Evolutionary conservation across 768 basidiomycete species (phyloP).

Genomic region (Galerina marginata): DNA sequence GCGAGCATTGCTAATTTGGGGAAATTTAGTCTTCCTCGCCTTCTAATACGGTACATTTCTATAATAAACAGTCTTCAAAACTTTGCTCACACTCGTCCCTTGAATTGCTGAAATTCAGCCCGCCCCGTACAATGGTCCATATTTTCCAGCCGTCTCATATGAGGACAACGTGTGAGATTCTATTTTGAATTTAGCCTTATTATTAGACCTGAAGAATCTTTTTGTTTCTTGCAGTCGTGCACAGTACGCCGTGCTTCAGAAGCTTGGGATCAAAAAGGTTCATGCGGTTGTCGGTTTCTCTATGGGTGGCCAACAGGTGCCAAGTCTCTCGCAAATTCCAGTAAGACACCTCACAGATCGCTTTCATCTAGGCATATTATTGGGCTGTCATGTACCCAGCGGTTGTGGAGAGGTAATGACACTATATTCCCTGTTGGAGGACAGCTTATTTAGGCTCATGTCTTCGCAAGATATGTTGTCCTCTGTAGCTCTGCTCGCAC

Average conservation of each 20-base stretch:
- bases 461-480: conserved; percentile 41
- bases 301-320: conserved; percentile 61
- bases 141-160: conserved; percentile 64
- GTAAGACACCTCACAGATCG: neutral
- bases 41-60: conserved; percentile 53
- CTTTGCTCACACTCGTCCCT: neutral
- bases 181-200: neutral
- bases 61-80: neutral
- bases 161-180: conserved; percentile 58
- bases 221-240: conserved; percentile 44
- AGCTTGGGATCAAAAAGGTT: conserved; percentile 50
- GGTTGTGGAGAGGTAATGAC: conserved; percentile 48
- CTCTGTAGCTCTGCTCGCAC: conserved; percentile 63
- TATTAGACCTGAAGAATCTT: neutral
- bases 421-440: too few species aligned
- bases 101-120: conserved; percentile 39
- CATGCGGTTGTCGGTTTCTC: conserved; percentile 59
- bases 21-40: conserved; percentile 60
- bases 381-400: conserved; percentile 64
- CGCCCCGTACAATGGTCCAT: conserved; percentile 59
- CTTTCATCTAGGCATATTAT: conserved; percentile 49
- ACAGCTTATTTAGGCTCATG: neutral
- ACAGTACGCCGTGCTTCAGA: conserved; percentile 57
- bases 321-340: neutral
- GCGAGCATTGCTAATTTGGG: neutral